Conservation (phyloP, 169 alveolate genomes). For the Plasmodium cynomolgi region DNA sequence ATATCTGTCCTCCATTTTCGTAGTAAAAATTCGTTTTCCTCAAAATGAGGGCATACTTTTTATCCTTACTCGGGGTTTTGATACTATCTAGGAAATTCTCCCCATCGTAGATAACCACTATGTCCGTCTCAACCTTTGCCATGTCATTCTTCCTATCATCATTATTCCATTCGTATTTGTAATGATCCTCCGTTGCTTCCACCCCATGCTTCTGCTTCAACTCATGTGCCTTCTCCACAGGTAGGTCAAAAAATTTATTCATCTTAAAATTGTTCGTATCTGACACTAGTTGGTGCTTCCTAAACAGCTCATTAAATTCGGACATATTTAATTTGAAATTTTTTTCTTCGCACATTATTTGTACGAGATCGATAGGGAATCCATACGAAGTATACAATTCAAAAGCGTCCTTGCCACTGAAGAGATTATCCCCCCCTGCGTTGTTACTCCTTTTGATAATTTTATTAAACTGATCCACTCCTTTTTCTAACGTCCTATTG, state of each 20-base stretch:
- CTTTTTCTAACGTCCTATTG: slow-evolving; percentile 89
- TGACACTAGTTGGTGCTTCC: slow-evolving; percentile 85
- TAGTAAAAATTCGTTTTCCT: slow-evolving; percentile 91
- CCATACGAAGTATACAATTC: slow-evolving; percentile 93
- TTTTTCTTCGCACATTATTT: slow-evolving; percentile 93
- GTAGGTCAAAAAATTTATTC: slow-evolving; percentile 76
- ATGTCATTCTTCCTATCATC: slow-evolving; percentile 21
- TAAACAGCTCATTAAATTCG: slow-evolving; percentile 87
- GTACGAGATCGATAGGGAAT: slow-evolving; percentile 94
- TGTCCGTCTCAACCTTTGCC: slow-evolving; percentile 54
- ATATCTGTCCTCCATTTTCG: slow-evolving; percentile 91
- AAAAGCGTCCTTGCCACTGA: slow-evolving; percentile 90
- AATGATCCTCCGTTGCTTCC: slow-evolving; percentile 77
- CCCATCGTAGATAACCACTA: slow-evolving; percentile 86
- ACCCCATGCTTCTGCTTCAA: slow-evolving; percentile 46
- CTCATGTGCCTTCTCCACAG: slow-evolving; percentile 82
- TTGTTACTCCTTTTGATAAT: slow-evolving; percentile 53
- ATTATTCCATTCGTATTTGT: slow-evolving; percentile 79
- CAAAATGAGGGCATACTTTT: slow-evolving; percentile 85
- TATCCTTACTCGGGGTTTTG: slow-evolving; percentile 17
- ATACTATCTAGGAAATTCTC: slow-evolving; percentile 66
- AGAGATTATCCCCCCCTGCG: not conserved
- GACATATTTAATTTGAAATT: slow-evolving; percentile 83
- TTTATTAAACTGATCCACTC: slow-evolving; percentile 85
- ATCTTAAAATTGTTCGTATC: slow-evolving; percentile 81